phyloP scores from a whole-genome alignment of 768 basidiomycete species.

The Sporobolomyces pararoseus region DNA sequence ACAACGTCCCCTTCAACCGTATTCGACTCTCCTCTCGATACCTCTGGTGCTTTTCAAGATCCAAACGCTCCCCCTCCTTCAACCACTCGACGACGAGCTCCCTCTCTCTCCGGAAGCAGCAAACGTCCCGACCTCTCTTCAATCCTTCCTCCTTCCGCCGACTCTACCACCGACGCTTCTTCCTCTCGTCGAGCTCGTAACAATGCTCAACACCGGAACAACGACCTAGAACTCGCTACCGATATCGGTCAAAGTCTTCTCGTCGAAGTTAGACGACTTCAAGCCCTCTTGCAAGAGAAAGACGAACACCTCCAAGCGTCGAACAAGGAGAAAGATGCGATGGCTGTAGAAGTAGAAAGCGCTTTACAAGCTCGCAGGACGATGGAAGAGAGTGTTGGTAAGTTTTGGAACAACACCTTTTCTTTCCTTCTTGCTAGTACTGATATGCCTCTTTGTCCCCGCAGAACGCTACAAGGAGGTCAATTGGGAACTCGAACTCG shows the following conservation, averaged over 20 bases:
- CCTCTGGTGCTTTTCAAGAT: background rate
- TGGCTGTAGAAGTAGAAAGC: constrained; percentile 72
- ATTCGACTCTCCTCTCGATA: constrained; percentile 11
- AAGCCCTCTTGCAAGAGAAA: constrained; percentile 81
- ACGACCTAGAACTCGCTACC: constrained; percentile 92
- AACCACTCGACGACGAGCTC: constrained; percentile 12
- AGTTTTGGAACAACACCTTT: constrained; percentile 38
- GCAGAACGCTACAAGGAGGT: constrained; percentile 94
- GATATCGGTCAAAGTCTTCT: constrained; percentile 92
- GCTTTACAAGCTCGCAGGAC: constrained; percentile 68
- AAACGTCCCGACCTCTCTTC: constrained; percentile 9
- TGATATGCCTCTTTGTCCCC: constrained; percentile 13
- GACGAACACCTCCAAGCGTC: constrained; percentile 88
- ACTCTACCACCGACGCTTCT: constrained; percentile 50
- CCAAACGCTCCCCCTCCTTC: constrained; percentile 2
- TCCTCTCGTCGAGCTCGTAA: constrained; percentile 71
- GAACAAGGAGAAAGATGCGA: constrained; percentile 85
- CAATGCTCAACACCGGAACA: constrained; percentile 83
- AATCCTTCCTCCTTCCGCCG: background rate
- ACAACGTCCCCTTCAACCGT: background rate
- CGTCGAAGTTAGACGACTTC: constrained; percentile 84
- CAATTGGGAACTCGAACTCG: constrained; percentile 97
- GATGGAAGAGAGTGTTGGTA: constrained; percentile 77
- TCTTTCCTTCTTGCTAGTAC: background rate
- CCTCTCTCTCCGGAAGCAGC: background rate